phyloP scores from a whole-genome alignment of 148 eudicot species.

The Silene uniflora region DNA sequence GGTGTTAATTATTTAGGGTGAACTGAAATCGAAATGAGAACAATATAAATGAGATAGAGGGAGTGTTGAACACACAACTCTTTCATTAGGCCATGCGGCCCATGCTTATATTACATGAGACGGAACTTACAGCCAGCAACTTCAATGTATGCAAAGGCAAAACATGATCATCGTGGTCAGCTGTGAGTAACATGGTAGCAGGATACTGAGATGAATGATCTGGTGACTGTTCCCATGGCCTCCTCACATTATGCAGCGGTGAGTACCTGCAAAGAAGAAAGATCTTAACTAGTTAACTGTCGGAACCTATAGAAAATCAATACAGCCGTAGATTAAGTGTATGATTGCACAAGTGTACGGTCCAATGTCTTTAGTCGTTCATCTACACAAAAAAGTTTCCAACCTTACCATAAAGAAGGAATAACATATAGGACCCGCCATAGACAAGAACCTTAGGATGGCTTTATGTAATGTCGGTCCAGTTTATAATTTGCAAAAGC shows the following conservation, averaged over 20 bases:
- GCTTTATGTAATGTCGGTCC: too few species aligned
- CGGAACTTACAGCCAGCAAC: constrained; percentile 67
- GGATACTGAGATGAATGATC: constrained; percentile 60
- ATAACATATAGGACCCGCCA: too few species aligned
- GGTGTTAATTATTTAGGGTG: too few species aligned
- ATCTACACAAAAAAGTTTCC: too few species aligned
- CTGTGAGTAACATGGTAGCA: constrained; percentile 82
- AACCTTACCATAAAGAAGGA: too few species aligned
- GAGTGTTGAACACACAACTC: background rate
- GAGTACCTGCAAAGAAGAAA: constrained; percentile 63
- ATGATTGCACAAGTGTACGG: too few species aligned
- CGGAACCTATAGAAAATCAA: background rate
- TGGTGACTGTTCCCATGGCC: constrained; percentile 82
- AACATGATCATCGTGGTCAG: constrained; percentile 96
- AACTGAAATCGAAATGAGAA: too few species aligned
- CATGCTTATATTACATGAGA: background rate
- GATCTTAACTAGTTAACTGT: background rate
- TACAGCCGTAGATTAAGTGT: too few species aligned
- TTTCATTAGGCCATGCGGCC: background rate
- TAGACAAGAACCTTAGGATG: too few species aligned
- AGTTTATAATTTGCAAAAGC: too few species aligned
- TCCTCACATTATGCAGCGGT: constrained; percentile 82
- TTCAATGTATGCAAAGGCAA: constrained; percentile 88
- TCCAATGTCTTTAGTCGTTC: too few species aligned
- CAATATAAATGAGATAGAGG: too few species aligned